Evolutionary conservation across 2,329 filamentous ascomycete species (phyloP), one percentile per base, ranked within the genome.

Genomic region (Pseudocercospora crystallina): DNA sequence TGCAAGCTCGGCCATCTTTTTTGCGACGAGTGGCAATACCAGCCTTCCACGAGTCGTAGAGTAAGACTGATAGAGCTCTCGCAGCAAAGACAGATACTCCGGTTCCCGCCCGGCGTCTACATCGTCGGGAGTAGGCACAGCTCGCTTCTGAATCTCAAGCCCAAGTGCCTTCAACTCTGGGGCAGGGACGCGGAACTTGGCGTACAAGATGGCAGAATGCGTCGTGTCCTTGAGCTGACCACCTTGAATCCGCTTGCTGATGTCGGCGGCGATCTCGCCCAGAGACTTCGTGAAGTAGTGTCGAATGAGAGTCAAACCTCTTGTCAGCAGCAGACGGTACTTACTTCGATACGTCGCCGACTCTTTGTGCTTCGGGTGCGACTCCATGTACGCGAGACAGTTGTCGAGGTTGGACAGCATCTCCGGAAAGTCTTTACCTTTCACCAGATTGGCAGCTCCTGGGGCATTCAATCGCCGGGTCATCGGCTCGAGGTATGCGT

Each of bases 401-500:
- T 89, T 84, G 70, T 97, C 91, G 43, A 99, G 76, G 56, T 90
- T 92, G 40, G 82, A 80, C 42, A 99, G 75, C 78, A 97, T 95
- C 46, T 96, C 89, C 2, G 87, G 84, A 65, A 97, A 96, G 38
- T 88, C 87, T 43, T 86, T 84, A 49, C 86, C 86, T 39, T 91
- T 87, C 12, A 96, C 91, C 48, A 96, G 78, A 50, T 86, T 90
- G 42, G 89, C 85, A 14, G 92, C 91, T 1, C 91, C 90, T 0
- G 94, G 91, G 0, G 91, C 91, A 74, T 97, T 97, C 51, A 99
- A 81, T 11, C 90, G 82, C 48, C 91, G 82, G 0, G 90, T 96
- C 53, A 92, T 90, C 40, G 86, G 90, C 58, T 99, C 94, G 5
- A 99, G 80, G 66, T 96, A 96, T 14, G 87, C 83, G 69, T 99